Base-by-base conservation (phyloP, 164 flowering plant genomes). In the Liriodendron chinense region DNA sequence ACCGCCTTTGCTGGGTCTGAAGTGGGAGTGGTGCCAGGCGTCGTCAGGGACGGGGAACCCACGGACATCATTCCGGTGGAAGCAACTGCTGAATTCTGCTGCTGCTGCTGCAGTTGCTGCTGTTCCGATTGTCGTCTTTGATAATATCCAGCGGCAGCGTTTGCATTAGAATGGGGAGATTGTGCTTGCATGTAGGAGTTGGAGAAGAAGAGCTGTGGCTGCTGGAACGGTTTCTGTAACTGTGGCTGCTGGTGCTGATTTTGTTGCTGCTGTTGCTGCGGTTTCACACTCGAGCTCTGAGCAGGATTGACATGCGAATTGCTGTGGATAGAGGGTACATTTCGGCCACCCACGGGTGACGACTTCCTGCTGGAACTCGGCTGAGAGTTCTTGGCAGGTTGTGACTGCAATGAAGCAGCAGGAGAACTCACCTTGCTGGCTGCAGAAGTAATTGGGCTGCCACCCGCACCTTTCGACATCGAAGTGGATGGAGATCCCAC, bases 401-500 rank as follows among this genome's bases (percentile, higher is more conserved):
- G 82, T 77, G 91, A 81, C 12, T 91, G 82, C 57, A 84, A 65
- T 9, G 86, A 22, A 50, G 74, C 9, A 28, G 91, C 82, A 8
- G 85, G 77, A 23, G 70, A 88, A 22, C 83, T 83, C 62, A 76
- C 57, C 75, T 88, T 93, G 80, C 76, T 85, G 24, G 85, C 83
- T 21, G 87, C 57, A 18, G 90, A 72, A 23, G 88, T 86, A 77
- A 92, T 89, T 0, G 98, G 95, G 85, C 93, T 87, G n/a, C 93
- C 93, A 67, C 92, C 88, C 4, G 89, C 84, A 80, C 87, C 78
- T 74, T 87, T 91, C 7, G 94, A 86, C n/a, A 86, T 74, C 0
- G 97, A 87, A 26, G 83, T 77, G 14, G 98, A 84, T 3, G 97
- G 94, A 20, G 98, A 92, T 8, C 90, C 92, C 13, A 89, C 93